Evolutionary conservation across 2,329 filamentous ascomycete species (phyloP), one percentile per base, ranked within the genome.

Genomic region (Diaporthe nobilis): DNA sequence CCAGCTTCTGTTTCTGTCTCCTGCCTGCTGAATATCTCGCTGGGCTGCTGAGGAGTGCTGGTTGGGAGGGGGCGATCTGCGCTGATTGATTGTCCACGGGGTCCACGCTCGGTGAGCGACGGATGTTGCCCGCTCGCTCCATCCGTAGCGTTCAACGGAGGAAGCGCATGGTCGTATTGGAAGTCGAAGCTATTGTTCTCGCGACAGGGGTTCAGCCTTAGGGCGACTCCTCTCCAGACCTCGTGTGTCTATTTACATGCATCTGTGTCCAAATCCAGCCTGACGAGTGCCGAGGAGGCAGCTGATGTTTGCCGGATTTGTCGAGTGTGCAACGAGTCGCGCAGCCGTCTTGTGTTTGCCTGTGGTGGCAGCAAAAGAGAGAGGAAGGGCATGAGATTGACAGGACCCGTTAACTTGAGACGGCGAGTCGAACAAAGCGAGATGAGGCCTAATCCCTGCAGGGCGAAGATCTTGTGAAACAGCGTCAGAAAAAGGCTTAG

Each of bases 351-450:
- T 31, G 0, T 53, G 31, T 53, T 53, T 68, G 22, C 20, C 17
- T 20, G 2, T 15, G 6, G 60, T 7, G 7, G 34, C n/a, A 42
- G n/a, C 4, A 2, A 28, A n/a, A 49, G 20, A 13, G 28, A 42
- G 34, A 20, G 13, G 6, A 39, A 34, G 17, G 20, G 55, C 20
- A 25, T 28, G 55, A 34, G 55, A 37, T 61, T 53, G 55, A 20
- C 39, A 12, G 49, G 42, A 10, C 31, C 70, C 70, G 42, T 34
- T 37, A 6, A 61, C 42, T 61, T 63, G 71, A 72, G 71, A 73
- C 71, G 25, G 58, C 71, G 71, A 63, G 71, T 73, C 58, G 71
- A 20, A 65, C 47, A 73, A 73, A 65, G 71, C 71, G 71, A 73
- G 71, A 73, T 73, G 71, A 73, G 71, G 55, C 25, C 34, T 51